A percentile compares a stretch with the other conserved stretches of the same genome.
These are phyloP conservation scores for Hirsutella rhossiliensis DNA, from an alignment of 2,329 filamentous ascomycete species.

Conservation along the genomic window DNA sequence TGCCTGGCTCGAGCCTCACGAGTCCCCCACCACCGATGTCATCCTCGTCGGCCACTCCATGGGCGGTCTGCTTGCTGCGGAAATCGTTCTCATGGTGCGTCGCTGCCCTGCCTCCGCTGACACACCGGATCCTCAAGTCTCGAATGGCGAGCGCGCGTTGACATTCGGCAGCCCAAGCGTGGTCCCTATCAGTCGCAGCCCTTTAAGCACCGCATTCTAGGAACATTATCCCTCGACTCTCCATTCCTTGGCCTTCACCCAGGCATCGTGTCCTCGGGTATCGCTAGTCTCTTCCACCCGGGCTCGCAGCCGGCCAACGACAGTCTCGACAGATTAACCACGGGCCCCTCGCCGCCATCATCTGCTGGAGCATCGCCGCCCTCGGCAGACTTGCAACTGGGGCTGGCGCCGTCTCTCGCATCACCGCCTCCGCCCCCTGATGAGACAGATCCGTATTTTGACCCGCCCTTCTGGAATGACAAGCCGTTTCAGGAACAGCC, in stretches of 20 bases:
- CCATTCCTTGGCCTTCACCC: slow-evolving; percentile 85
- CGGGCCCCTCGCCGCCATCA: slow-evolving; percentile 4
- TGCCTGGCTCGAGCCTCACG: slow-evolving; percentile 67
- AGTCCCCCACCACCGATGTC: slow-evolving; percentile 62
- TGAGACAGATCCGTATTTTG: slow-evolving; percentile 51
- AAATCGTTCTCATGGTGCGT: slow-evolving; percentile 56
- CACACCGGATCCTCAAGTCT: not conserved
- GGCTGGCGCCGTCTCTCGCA: not conserved
- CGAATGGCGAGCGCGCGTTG: not conserved
- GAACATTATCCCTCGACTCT: slow-evolving; percentile 71
- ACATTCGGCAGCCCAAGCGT: slow-evolving; percentile 18
- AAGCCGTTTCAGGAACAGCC: slow-evolving; percentile 54
- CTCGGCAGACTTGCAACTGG: not conserved
- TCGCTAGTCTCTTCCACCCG: slow-evolving; percentile 61
- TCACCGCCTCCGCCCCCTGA: slow-evolving; percentile 6
- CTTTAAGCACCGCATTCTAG: slow-evolving; percentile 66
- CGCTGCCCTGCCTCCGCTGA: not conserved
- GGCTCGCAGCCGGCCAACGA: slow-evolving; percentile 16
- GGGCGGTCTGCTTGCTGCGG: slow-evolving; percentile 73
- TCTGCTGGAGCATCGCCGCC: not conserved
- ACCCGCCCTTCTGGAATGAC: slow-evolving; percentile 68
- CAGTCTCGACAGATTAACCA: not conserved
- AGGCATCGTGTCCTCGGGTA: slow-evolving; percentile 70
- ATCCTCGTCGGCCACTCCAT: slow-evolving; percentile 82
- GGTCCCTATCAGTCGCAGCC: slow-evolving; percentile 21